These are phyloP conservation scores for Trichoderma atroviride DNA, from an alignment of 2,329 filamentous ascomycete genomes.

Conservation along the genomic window DNA sequence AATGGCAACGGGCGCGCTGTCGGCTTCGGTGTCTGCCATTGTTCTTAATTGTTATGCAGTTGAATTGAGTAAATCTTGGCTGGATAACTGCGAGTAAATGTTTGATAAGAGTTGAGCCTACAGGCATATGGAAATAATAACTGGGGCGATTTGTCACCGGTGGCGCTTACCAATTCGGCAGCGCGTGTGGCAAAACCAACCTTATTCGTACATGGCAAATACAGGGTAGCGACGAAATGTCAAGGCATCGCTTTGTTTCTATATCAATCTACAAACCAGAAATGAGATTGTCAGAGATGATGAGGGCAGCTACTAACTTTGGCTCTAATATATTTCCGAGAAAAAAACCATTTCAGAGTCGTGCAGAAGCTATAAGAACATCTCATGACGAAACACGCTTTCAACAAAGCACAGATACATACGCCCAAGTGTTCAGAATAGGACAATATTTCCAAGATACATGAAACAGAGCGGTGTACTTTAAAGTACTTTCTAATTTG, in stretches of 20 bases:
- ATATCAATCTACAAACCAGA: neutral
- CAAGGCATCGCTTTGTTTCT: no score
- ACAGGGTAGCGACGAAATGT: neutral
- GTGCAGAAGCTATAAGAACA: neutral
- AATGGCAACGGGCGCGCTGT: slow-evolving; percentile 57
- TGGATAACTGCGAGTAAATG: neutral
- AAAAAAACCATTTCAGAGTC: neutral
- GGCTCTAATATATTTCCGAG: neutral
- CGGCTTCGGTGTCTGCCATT: slow-evolving; percentile 13
- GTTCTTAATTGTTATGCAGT: neutral
- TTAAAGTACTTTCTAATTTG: no score
- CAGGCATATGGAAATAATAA: neutral
- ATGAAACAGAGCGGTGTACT: no score
- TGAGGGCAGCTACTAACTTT: neutral
- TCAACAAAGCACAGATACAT: neutral
- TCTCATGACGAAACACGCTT: neutral
- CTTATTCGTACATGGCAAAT: neutral
- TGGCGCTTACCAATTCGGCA: neutral
- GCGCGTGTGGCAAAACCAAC: neutral
- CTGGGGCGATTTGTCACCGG: slow-evolving; percentile 4
- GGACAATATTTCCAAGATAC: no score
- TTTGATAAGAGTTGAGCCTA: neutral
- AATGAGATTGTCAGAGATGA: neutral
- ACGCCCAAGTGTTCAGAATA: no score
- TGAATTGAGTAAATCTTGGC: neutral